phyloP scores from a whole-genome alignment of 2,329 filamentous ascomycete genomes.

The Phialocephala sp. region DNA sequence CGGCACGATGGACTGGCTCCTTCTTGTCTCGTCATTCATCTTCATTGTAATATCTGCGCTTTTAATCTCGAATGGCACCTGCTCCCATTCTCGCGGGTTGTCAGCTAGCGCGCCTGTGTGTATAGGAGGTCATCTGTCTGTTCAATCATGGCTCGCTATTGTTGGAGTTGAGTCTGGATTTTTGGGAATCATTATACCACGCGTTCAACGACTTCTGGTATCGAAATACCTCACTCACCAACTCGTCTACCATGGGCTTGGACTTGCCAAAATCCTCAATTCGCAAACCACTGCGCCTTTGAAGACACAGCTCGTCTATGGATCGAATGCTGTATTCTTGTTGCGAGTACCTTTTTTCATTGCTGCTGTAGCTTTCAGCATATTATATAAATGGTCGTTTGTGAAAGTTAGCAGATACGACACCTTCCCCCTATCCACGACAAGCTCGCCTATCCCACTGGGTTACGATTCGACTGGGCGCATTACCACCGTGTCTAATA shows the following conservation, averaged over 20 bases:
- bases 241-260: constrained; percentile 15
- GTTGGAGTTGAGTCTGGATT: constrained; percentile 21
- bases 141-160: constrained; percentile 24
- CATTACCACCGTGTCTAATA: constrained; percentile 11
- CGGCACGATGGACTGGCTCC: constrained; percentile 18
- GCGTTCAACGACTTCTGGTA: constrained; percentile 11
- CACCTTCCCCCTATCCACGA: constrained; percentile 3
- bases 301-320: constrained; percentile 7
- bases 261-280: constrained; percentile 18
- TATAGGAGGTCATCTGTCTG: constrained; percentile 21
- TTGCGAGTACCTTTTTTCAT: constrained; percentile 7
- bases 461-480: constrained; percentile 10
- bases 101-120: constrained; percentile 13
- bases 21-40: constrained; percentile 10
- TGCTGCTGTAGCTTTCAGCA: constrained; percentile 7
- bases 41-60: constrained; percentile 15
- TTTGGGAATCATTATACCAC: constrained; percentile 16
- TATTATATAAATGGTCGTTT: constrained; percentile 24
- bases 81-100: constrained; percentile 7
- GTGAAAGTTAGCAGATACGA: constrained; percentile 11
- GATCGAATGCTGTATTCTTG: constrained; percentile 13
- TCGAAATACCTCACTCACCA: constrained; percentile 21
- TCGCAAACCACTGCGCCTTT: constrained; percentile 16
- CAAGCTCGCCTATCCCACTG: constrained; percentile 1
- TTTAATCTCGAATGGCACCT: constrained; percentile 14